Evolutionary conservation across 2,329 filamentous ascomycete species (phyloP).

Genomic region (Dichotomopilus funicola): DNA sequence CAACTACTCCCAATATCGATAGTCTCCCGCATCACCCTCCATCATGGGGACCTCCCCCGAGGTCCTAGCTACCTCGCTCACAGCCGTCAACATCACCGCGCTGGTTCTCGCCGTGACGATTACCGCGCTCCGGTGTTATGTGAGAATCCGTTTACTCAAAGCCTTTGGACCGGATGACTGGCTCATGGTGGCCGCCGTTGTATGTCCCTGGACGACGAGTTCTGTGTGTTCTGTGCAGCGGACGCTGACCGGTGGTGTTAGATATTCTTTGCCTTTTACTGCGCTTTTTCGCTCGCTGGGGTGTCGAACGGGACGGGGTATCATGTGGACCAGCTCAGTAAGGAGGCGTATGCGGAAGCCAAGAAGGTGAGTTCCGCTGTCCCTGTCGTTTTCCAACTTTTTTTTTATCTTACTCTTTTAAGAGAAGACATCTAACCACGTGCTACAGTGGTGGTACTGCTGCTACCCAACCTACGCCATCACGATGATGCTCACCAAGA

Average conservation of each 20-base stretch:
- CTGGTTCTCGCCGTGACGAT: conserved; percentile 18
- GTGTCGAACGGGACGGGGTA: conserved; percentile 37
- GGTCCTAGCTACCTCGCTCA: conserved; percentile 14
- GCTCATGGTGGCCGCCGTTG: conserved; percentile 32
- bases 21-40: neutral
- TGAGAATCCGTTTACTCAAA: conserved; percentile 31
- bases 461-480: conserved; percentile 21
- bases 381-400: neutral
- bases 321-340: conserved; percentile 29
- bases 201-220: conserved; percentile 7
- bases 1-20: neutral
- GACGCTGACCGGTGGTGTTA: neutral
- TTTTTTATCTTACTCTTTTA: neutral
- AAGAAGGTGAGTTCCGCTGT: conserved; percentile 28
- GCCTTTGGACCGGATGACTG: conserved; percentile 36
- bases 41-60: neutral
- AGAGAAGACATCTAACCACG: neutral
- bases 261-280: conserved; percentile 30
- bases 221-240: neutral
- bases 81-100: conserved; percentile 28
- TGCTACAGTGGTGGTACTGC: conserved; percentile 20
- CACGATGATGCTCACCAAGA: conserved; percentile 30
- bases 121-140: conserved; percentile 30
- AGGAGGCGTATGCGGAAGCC: conserved; percentile 25
- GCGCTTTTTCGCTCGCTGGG: conserved; percentile 30